Evolutionary conservation across 2,329 filamentous ascomycete genomes (phyloP).

Genomic region (Zymoseptoria pseudotritici): DNA sequence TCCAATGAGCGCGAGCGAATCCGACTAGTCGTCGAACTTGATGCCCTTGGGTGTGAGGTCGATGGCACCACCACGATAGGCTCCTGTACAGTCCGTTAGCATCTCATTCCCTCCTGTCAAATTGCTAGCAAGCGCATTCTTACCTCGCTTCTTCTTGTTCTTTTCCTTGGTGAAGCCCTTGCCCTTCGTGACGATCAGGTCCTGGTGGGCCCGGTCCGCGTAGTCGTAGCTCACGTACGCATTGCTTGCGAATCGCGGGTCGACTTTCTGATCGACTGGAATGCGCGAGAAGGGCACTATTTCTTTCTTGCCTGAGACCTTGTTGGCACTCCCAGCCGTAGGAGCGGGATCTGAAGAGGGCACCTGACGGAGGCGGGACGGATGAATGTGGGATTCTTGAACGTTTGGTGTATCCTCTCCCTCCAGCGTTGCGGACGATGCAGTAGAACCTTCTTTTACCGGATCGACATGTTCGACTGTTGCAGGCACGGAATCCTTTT

Average conservation of each 20-base stretch:
- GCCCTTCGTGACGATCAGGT: conserved; percentile 82
- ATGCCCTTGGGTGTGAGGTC: conserved; percentile 79
- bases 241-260: conserved; percentile 67
- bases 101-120: neutral
- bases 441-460: conserved; percentile 17
- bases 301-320: conserved; percentile 42
- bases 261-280: conserved; percentile 59
- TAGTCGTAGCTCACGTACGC: conserved; percentile 79
- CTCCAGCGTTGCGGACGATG: conserved; percentile 28
- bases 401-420: conserved; percentile 12
- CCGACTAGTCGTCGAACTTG: conserved; percentile 79
- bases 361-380: conserved; percentile 28
- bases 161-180: conserved; percentile 99
- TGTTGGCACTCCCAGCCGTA: conserved; percentile 12
- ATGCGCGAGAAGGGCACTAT: conserved; percentile 72
- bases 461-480: neutral
- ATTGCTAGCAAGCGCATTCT: conserved; percentile 2
- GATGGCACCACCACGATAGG: conserved; percentile 81
- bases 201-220: conserved; percentile 78
- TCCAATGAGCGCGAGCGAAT: neutral
- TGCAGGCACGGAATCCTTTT: conserved; percentile 26
- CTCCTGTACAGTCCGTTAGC: conserved; percentile 67
- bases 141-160: conserved; percentile 63
- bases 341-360: conserved; percentile 4
- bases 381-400: conserved; percentile 30